Evolutionary conservation across 2,329 filamentous ascomycete genomes (phyloP), one percentile per base, ranked within the genome.

Genomic region (Colletotrichum sp.): DNA sequence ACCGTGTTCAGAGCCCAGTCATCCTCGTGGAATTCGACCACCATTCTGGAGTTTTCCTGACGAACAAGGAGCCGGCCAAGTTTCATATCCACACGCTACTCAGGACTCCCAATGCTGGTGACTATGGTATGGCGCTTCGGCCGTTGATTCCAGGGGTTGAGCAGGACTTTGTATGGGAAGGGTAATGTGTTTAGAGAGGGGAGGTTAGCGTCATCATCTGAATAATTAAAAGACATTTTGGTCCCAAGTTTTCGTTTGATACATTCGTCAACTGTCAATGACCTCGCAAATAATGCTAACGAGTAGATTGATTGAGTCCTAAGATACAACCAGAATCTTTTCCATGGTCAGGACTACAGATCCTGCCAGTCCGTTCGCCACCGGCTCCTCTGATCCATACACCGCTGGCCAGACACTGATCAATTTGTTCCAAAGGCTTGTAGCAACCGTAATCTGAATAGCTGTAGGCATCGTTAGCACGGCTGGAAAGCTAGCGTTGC

Each of bases 81-180:
- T 96, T 95, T 79, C 95, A 96, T 79, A 94, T 95, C 26, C 95
- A 96, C 82, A 96, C 94, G 0, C 84, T 95, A 68, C 84, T 95
- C 77, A 85, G 95, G 44, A 93, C 91, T 36, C 95, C 95, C 1
- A 96, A 96, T 82, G 91, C 86, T 0, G 95, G 94, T 0, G 95
- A 96, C 81, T 96, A 96, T 81, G 94, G 95, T 0, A 90, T 88
- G 84, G 89, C 88, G 1, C 72, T 91, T 67, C 81, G 87, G 74
- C 79, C 79, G 5, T 70, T 87, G 79, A 83, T 89, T 30, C 81
- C 81, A 0, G 81, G 82, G 0, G 78, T 82, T 5, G 81, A 83
- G 72, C 87, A 89, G 81, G 81, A 80, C 24, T 89, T 85, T 76
- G 77, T 87, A 3, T 89, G 87, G 86, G 85, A 86, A 55, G 85